These are phyloP conservation scores for Ogataea allantospora DNA, from an alignment of 805 yeast species.

Conservation along the genomic window DNA sequence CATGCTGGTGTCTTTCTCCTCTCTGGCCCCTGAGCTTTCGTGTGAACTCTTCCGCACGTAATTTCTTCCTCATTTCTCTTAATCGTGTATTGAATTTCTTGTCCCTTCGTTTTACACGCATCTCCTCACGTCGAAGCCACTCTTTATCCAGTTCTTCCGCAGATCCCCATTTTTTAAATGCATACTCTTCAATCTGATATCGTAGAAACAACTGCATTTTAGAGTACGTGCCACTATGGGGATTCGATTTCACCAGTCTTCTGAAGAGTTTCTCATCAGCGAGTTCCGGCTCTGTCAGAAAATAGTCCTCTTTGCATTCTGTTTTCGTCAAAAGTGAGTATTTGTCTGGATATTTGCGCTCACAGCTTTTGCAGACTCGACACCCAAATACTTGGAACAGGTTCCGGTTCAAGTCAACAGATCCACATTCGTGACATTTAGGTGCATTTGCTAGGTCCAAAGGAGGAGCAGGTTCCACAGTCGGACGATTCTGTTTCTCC, in stretches of 20 bases:
- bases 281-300: slow-evolving; percentile 90
- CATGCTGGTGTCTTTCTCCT: slow-evolving; percentile 63
- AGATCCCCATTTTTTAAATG: slow-evolving; percentile 94
- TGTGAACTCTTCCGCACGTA: slow-evolving; percentile 89
- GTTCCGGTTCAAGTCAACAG: slow-evolving; percentile 77
- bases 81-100: slow-evolving; percentile 75
- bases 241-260: slow-evolving; percentile 87
- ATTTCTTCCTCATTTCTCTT: slow-evolving; percentile 83
- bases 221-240: slow-evolving; percentile 84
- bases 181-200: slow-evolving; percentile 89
- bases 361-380: slow-evolving; percentile 80
- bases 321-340: slow-evolving; percentile 91
- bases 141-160: slow-evolving; percentile 87
- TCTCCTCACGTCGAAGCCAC: slow-evolving; percentile 79
- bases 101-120: slow-evolving; percentile 70
- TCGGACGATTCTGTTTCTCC: slow-evolving; percentile 42
- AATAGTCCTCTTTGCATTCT: slow-evolving; percentile 89
- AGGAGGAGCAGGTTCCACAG: slow-evolving; percentile 67
- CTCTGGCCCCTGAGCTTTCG: slow-evolving; percentile 61
- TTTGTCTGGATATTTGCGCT: slow-evolving; percentile 73
- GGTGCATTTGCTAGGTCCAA: slow-evolving; percentile 71
- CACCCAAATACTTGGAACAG: slow-evolving; percentile 65
- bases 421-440: slow-evolving; percentile 77
- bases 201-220: slow-evolving; percentile 91
- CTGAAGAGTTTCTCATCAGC: slow-evolving; percentile 66